Conservation (phyloP, 495 filamentous ascomycete species). For the Aspergillus leporis region DNA sequence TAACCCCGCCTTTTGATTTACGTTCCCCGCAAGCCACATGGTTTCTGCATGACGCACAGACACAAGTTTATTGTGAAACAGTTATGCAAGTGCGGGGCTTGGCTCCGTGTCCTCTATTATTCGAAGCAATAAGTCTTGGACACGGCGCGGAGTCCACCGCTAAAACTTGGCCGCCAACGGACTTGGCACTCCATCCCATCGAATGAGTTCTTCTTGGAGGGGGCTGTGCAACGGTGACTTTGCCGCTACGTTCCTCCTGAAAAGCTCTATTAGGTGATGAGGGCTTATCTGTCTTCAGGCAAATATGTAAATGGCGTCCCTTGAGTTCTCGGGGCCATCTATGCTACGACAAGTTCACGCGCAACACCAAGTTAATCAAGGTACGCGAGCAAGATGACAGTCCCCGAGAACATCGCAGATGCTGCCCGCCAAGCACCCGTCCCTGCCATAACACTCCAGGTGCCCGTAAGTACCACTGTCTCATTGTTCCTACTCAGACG, state of each 20-base stretch:
- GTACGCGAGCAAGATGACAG: too few species aligned
- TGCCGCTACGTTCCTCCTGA: background rate
- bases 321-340: too few species aligned
- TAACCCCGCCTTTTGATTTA: too few species aligned
- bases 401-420: too few species aligned
- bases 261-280: background rate
- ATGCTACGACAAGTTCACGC: too few species aligned
- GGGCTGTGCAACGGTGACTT: constrained; percentile 9
- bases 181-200: too few species aligned
- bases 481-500: background rate
- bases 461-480: too few species aligned
- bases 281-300: background rate
- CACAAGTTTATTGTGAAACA: background rate
- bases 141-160: background rate
- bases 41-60: background rate
- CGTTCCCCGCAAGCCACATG: background rate
- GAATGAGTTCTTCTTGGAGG: background rate
- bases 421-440: too few species aligned
- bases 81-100: constrained; percentile 10
- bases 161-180: background rate
- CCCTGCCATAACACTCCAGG: too few species aligned
- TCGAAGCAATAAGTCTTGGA: background rate
- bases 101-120: constrained; percentile 1
- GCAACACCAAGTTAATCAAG: too few species aligned
- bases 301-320: background rate